Evolutionary conservation across 2,329 filamentous ascomycete genomes (phyloP).

Genomic region (Graphiopsis chlorocephala): DNA sequence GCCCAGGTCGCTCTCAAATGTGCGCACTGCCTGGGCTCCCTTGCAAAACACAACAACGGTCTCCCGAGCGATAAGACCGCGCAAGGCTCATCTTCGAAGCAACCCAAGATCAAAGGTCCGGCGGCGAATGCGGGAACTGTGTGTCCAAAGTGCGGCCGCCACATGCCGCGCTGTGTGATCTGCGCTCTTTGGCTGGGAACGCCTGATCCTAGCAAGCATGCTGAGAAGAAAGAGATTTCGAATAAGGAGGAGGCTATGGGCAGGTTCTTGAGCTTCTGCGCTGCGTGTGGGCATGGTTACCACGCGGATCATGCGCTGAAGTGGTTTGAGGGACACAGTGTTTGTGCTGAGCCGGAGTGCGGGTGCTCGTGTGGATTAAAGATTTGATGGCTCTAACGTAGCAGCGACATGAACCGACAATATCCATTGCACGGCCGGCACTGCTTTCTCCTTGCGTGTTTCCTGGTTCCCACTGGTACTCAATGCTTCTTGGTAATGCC

Average conservation of each 20-base stretch:
- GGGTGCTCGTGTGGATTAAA: constrained; percentile 47
- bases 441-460: neutral
- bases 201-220: constrained; percentile 50
- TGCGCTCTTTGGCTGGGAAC: constrained; percentile 62
- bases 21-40: constrained; percentile 65
- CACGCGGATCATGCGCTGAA: constrained; percentile 61
- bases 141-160: constrained; percentile 60
- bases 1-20: constrained; percentile 73
- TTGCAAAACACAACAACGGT: constrained; percentile 46
- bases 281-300: constrained; percentile 62
- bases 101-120: constrained; percentile 25
- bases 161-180: constrained; percentile 62
- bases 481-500: neutral
- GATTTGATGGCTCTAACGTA: neutral
- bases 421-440: neutral
- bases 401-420: neutral
- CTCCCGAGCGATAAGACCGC: constrained; percentile 12
- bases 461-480: neutral
- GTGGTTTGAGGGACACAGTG: constrained; percentile 57
- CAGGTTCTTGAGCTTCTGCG: constrained; percentile 59
- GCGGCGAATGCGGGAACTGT: constrained; percentile 45
- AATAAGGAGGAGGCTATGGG: constrained; percentile 46
- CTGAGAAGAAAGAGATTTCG: constrained; percentile 27
- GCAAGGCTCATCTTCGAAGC: constrained; percentile 22
- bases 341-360: constrained; percentile 57